These are phyloP conservation scores for Viola pubescens DNA, from an alignment of 441 rosid genomes.

Conservation along the genomic window DNA sequence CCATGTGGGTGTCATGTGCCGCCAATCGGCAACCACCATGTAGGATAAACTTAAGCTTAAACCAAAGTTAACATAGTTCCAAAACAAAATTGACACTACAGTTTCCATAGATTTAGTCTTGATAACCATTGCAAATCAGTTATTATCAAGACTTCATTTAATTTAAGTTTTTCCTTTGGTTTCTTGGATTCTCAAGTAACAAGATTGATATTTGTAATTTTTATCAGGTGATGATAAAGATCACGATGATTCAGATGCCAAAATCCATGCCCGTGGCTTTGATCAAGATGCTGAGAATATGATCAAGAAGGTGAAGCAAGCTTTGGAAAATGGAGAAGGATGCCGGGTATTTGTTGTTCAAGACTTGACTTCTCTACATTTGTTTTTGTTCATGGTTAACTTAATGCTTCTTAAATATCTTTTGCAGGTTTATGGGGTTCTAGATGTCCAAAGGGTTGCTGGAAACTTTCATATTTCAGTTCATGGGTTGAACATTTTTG, in stretches of 20 bases:
- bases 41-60: too few relatives aligned
- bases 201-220: constrained; percentile 12
- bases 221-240: constrained; percentile 52
- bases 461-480: constrained; percentile 98
- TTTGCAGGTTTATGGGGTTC: constrained; percentile 77
- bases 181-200: not conserved
- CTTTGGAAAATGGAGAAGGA: constrained; percentile 83
- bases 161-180: not conserved
- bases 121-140: not conserved
- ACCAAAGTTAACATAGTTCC: too few relatives aligned
- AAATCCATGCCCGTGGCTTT: constrained; percentile 49
- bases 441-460: constrained; percentile 97
- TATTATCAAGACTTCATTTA: not conserved
- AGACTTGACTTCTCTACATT: constrained; percentile 5
- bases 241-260: constrained; percentile 44
- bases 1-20: too few relatives aligned
- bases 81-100: too few relatives aligned
- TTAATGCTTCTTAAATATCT: constrained; percentile 3
- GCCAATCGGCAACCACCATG: too few relatives aligned
- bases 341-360: constrained; percentile 56
- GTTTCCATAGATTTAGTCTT: not conserved
- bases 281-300: constrained; percentile 73
- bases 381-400: not conserved
- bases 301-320: constrained; percentile 90
- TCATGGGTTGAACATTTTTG: constrained; percentile 86